These are phyloP conservation scores for Chaetomium tenue DNA, from an alignment of 495 filamentous ascomycete genomes.

Conservation along the genomic window DNA sequence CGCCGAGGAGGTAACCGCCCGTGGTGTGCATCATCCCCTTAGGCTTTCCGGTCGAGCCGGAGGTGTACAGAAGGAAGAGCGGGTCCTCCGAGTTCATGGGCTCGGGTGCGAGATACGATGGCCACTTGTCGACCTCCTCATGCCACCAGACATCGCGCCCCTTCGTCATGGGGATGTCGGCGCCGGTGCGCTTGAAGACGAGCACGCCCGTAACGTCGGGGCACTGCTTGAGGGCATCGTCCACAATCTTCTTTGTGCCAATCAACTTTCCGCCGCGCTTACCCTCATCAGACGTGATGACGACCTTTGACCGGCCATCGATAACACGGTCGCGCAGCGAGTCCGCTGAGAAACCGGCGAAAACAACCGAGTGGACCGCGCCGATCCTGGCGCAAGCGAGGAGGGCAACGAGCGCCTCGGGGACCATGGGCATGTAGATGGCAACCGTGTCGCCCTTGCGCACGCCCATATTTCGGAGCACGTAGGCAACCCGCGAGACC, in stretches of 20 bases:
- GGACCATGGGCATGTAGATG: constrained; percentile 98
- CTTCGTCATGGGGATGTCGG: constrained; percentile 84
- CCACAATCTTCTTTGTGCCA: constrained; percentile 98
- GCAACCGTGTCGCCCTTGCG: constrained; percentile 97
- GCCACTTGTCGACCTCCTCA: constrained; percentile 95
- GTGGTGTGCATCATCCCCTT: constrained; percentile 99
- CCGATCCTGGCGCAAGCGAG: constrained; percentile 90
- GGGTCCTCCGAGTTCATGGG: constrained; percentile 90
- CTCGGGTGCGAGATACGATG: constrained; percentile 83
- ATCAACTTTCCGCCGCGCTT: constrained; percentile 97
- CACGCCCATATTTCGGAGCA: constrained; percentile 90
- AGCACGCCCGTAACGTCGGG: constrained; percentile 82
- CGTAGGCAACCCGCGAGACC: constrained; percentile 80
- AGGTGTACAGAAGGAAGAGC: constrained; percentile 96
- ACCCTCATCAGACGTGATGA: constrained; percentile 96
- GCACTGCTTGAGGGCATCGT: constrained; percentile 96
- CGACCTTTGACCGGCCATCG: constrained; percentile 83
- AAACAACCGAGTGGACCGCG: constrained; percentile 96
- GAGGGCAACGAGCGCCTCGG: constrained; percentile 88
- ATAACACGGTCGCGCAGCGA: constrained; percentile 94
- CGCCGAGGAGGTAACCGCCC: constrained; percentile 87
- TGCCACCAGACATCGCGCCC: constrained; percentile 98
- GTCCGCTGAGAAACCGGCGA: constrained; percentile 96
- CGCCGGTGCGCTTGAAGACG: constrained; percentile 93
- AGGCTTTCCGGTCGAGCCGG: constrained; percentile 94